Percentiles rank a stretch among this genome's conserved stretches.
Evolutionary conservation across 1,139 yeast species (phyloP).

Genomic region (Diutina rugosa): DNA sequence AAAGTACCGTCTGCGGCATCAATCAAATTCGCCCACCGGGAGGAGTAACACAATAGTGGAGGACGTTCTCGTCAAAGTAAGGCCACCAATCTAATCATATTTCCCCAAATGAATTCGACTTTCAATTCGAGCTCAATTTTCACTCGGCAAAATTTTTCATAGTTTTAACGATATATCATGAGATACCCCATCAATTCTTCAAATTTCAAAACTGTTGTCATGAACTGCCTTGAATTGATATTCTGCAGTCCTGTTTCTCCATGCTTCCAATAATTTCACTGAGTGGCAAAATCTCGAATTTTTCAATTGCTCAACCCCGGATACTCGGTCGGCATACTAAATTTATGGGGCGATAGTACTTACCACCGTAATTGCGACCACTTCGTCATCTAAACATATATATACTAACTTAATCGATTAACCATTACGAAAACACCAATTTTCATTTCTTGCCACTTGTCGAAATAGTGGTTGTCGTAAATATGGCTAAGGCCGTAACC

Average conservation of each 20-base stretch:
- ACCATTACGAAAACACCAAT: no score
- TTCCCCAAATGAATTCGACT: no score
- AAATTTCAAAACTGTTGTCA: no score
- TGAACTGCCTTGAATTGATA: no score
- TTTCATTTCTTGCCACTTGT: neutral
- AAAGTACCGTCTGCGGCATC: conserved; percentile 10
- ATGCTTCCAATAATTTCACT: neutral
- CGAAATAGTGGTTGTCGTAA: neutral
- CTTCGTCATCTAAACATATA: no score
- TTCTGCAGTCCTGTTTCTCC: neutral
- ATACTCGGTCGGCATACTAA: neutral
- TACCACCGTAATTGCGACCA: neutral
- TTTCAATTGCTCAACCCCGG: neutral
- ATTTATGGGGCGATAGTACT: neutral
- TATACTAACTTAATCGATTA: no score
- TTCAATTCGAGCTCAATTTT: no score
- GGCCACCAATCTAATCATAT: conserved; percentile 21
- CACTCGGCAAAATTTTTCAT: no score
- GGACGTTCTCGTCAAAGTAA: conserved; percentile 21
- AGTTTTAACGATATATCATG: no score
- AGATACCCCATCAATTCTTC: no score
- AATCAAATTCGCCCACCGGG: conserved; percentile 19
- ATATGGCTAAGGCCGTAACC: neutral
- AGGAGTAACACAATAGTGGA: conserved; percentile 23
- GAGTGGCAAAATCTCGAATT: neutral